phyloP scores from a whole-genome alignment of 2,329 filamentous ascomycete species.

The Cryphonectria nitschkei region DNA sequence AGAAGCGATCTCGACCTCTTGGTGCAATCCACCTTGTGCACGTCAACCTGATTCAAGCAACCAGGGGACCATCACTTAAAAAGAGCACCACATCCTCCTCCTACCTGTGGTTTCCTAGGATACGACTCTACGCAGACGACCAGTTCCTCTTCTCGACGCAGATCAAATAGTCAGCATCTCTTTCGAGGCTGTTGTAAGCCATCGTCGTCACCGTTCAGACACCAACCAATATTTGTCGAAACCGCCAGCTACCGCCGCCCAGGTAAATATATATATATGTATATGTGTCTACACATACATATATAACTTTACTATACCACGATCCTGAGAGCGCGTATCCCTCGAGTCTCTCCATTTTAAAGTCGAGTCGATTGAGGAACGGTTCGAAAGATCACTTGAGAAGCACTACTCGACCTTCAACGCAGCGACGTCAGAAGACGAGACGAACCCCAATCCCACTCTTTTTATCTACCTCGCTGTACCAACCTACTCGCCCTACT shows the following conservation, averaged over 20 bases:
- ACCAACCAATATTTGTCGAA: background rate
- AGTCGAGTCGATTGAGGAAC: background rate
- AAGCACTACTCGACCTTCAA: background rate
- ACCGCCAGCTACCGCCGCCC: background rate
- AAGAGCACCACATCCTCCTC: background rate
- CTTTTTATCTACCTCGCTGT: background rate
- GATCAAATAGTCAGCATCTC: background rate
- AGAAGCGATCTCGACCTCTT: constrained; percentile 11
- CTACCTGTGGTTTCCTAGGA: background rate
- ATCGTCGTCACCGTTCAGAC: background rate
- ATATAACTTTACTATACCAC: background rate
- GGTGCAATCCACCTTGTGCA: background rate
- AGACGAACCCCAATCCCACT: background rate
- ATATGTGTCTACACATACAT: background rate
- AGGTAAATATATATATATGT: background rate
- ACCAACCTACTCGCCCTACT: background rate
- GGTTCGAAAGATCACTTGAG: background rate
- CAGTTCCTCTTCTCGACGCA: background rate
- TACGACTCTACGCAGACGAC: background rate
- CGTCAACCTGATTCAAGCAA: constrained; percentile 1
- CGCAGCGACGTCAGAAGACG: background rate
- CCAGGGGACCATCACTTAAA: background rate
- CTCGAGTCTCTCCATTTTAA: background rate
- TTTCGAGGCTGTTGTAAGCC: background rate
- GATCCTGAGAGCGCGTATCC: background rate